Evolutionary conservation across 768 basidiomycete species (phyloP), one percentile per base, ranked within the genome.

Genomic region (Tulasnella calospora): DNA sequence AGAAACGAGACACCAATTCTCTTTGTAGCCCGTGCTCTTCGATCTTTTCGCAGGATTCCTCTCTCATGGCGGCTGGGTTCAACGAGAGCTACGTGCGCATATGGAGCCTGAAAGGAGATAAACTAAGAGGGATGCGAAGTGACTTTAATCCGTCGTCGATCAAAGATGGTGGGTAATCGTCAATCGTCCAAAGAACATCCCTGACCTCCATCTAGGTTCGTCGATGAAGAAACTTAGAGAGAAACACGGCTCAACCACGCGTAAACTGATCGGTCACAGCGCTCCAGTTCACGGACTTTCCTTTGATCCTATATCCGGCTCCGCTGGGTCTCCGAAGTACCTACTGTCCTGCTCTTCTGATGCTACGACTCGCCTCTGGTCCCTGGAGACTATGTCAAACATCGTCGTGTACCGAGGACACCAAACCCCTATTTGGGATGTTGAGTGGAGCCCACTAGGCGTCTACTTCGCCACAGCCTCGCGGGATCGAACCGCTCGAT

Each of bases 381-480:
- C 95, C 7, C 86, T 98, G 84, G 95, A 99, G 80, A 98, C 97
- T 0, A 90, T 95, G 88, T 90, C 93, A 21, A 98, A 98, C 81
- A 85, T 99, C 13, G 96, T 96, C 27, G 96, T 92, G 8, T 99
- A 96, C 83, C 89, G 95, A 44, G 97, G 98, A 0, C 98, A 99
- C 82, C 92, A 96, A 83, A 96, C 98, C 84, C 96, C 98, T 0
- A 92, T 99, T 0, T 99, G 98, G 98, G 98, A 99, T 81, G 96
- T 97, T 17, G 92, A 98, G 83, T 99, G 98, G 98, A 96, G 94
- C 82, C 97, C 98, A 13, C 91, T 95, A 87, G 96, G 98, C 5
- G 90, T 96, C n/a, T 98, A 99, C 85, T 99, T 99, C 84, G 97
- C 98, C 9, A 97, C 94, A 23, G 96, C 90, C 23, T 96, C 96